phyloP scores from a whole-genome alignment of 345 rosid genomes.

The Punica granatum region DNA sequence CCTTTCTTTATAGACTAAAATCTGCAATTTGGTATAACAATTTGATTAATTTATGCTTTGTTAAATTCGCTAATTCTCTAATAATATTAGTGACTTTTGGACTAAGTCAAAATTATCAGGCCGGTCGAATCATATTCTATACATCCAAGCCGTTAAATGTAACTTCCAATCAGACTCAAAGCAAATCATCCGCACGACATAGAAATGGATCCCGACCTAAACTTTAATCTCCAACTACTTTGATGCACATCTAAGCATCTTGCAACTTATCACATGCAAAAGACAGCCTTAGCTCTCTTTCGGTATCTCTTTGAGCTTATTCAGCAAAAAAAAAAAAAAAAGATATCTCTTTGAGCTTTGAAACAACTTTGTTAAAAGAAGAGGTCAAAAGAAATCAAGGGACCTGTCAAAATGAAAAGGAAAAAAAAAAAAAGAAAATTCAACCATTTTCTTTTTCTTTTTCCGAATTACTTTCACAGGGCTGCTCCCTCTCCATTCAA shows the following conservation, averaged over 20 bases:
- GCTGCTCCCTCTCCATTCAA: too few species aligned
- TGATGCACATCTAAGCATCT: neutral
- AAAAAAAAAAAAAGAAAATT: conserved; percentile 1
- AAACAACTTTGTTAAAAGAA: conserved; percentile 2
- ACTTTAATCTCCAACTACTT: neutral
- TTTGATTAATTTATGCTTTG: too few species aligned
- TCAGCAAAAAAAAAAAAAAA: too few species aligned
- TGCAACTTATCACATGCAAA: conserved; percentile 2
- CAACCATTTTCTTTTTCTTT: neutral
- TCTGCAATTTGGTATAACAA: too few species aligned
- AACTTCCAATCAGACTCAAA: neutral
- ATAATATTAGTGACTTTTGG: too few species aligned
- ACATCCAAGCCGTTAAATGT: neutral
- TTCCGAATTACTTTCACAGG: neutral
- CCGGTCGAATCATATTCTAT: too few species aligned
- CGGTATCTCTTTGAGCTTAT: too few species aligned
- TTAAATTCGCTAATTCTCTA: too few species aligned
- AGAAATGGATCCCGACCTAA: neutral
- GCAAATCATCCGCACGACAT: neutral
- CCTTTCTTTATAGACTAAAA: too few species aligned
- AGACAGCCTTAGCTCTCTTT: neutral
- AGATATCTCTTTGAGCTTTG: neutral
- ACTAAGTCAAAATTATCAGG: too few species aligned
- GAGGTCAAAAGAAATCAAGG: conserved; percentile 1
- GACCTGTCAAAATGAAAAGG: neutral